These are phyloP conservation scores for Scedosporium apiospermum DNA, from an alignment of 2,329 filamentous ascomycete species.

Conservation along the genomic window DNA sequence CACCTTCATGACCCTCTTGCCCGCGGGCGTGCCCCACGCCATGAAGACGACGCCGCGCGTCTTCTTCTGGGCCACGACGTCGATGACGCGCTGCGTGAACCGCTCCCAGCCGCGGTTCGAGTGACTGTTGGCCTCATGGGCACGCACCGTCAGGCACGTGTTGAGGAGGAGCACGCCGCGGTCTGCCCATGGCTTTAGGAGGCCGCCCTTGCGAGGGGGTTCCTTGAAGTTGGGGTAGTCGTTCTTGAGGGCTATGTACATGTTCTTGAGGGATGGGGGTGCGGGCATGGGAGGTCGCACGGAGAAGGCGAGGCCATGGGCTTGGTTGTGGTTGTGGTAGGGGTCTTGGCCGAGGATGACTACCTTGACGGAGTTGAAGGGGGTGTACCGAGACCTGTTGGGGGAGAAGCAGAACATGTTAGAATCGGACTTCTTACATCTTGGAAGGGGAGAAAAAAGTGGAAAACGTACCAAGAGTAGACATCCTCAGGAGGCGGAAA, in stretches of 20 bases:
- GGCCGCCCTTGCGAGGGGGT: conserved; percentile 69
- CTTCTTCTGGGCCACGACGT: conserved; percentile 69
- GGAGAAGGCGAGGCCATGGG: conserved; percentile 92
- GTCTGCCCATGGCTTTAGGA: conserved; percentile 89
- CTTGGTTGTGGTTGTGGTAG: conserved; percentile 93
- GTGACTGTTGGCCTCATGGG: conserved; percentile 81
- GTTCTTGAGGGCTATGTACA: conserved; percentile 78
- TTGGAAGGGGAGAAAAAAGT: not conserved
- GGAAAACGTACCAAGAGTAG: conserved; percentile 71
- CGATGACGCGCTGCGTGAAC: conserved; percentile 87
- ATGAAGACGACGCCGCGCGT: conserved; percentile 83
- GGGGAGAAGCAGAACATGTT: conserved; percentile 11
- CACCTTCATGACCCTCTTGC: conserved; percentile 66
- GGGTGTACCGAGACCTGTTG: conserved; percentile 85
- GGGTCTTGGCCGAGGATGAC: conserved; percentile 95
- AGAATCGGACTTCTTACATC: not conserved
- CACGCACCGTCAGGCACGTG: conserved; percentile 86
- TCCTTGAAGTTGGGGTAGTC: conserved; percentile 75
- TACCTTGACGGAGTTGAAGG: conserved; percentile 77
- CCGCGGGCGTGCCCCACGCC: conserved; percentile 84
- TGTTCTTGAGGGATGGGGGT: conserved; percentile 85
- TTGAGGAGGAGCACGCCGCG: conserved; percentile 89
- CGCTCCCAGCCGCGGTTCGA: conserved; percentile 82
- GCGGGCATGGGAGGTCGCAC: conserved; percentile 81
- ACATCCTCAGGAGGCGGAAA: conserved; percentile 85